These are phyloP conservation scores for Pascua guehoae DNA, from an alignment of 1,284 basidiomycete genomes.

Conservation along the genomic window DNA sequence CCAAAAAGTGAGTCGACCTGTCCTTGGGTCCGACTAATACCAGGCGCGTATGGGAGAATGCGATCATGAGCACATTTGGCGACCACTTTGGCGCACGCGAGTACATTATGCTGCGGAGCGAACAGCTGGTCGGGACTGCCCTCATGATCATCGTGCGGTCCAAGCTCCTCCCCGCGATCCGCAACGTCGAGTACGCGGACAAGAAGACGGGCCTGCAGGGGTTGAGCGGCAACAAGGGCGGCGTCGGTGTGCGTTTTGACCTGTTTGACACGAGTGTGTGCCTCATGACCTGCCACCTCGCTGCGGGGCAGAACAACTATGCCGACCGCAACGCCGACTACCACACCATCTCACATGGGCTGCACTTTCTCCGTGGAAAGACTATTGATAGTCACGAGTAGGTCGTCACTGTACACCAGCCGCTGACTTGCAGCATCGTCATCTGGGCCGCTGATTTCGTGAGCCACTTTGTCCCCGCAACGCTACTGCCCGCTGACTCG, in stretches of 20 bases:
- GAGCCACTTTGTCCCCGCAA: slow-evolving; percentile 1
- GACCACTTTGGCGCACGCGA: slow-evolving; percentile 61
- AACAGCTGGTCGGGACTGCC: slow-evolving; percentile 92
- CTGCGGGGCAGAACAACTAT: slow-evolving; percentile 84
- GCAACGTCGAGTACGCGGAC: slow-evolving; percentile 85
- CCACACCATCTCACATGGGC: slow-evolving; percentile 72
- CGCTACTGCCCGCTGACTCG: not conserved
- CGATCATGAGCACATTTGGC: slow-evolving; percentile 74
- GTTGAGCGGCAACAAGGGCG: slow-evolving; percentile 96
- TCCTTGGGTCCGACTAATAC: not conserved
- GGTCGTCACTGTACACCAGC: slow-evolving; percentile 28
- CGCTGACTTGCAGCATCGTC: slow-evolving; percentile 49
- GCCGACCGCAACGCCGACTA: slow-evolving; percentile 93
- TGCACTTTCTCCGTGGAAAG: slow-evolving; percentile 85
- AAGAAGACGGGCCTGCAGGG: slow-evolving; percentile 96
- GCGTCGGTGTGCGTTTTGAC: slow-evolving; percentile 86
- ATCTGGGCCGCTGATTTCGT: slow-evolving; percentile 87
- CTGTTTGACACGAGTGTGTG: slow-evolving; percentile 88
- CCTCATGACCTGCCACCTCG: slow-evolving; percentile 86
- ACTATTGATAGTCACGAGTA: slow-evolving; percentile 86
- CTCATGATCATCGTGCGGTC: slow-evolving; percentile 79
- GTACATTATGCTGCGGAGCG: slow-evolving; percentile 85
- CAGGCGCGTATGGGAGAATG: slow-evolving; percentile 81
- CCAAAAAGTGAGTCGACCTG: slow-evolving; percentile 63
- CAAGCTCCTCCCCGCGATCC: slow-evolving; percentile 70